Percentiles rank a stretch among this genome's conserved stretches.
Evolutionary conservation across 108 stramenopile species (phyloP).

Genomic region (Skeletonema tropicum): DNA sequence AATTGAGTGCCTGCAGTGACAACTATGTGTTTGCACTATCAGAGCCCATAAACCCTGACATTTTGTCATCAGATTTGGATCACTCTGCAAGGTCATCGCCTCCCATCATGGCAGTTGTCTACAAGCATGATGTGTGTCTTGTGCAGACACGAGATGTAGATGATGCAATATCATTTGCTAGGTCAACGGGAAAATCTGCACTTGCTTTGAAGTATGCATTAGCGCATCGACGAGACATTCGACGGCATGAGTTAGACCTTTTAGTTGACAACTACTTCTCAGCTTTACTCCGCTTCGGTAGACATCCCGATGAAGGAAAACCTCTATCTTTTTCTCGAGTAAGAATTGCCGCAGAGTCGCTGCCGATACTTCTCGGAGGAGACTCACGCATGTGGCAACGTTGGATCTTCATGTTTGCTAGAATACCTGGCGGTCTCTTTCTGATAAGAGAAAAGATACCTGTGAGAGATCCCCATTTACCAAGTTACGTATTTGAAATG

Average conservation of each 20-base stretch:
- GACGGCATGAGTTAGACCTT: slow-evolving; percentile 56
- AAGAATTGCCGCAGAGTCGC: slow-evolving; percentile 67
- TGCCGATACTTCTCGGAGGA: slow-evolving; percentile 78
- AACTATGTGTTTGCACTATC: slow-evolving; percentile 69
- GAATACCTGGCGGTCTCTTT: slow-evolving; percentile 78
- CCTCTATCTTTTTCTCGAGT: slow-evolving; percentile 68
- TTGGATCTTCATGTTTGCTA: slow-evolving; percentile 70
- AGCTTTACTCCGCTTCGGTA: slow-evolving; percentile 54
- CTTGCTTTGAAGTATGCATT: slow-evolving; percentile 68
- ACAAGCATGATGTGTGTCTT: slow-evolving; percentile 53
- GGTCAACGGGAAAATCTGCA: slow-evolving; percentile 52
- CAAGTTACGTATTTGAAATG: slow-evolving; percentile 62
- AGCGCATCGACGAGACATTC: slow-evolving; percentile 55
- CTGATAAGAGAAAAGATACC: slow-evolving; percentile 71
- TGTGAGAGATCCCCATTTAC: slow-evolving; percentile 79
- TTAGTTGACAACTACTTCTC: slow-evolving; percentile 66
- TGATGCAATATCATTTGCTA: slow-evolving; percentile 73
- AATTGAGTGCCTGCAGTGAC: slow-evolving; percentile 71
- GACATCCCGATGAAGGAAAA: slow-evolving; percentile 2
- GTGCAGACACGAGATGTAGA: slow-evolving; percentile 69
- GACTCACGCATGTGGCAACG: slow-evolving; percentile 64
- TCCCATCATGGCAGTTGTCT: slow-evolving; percentile 64
- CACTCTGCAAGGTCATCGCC: slow-evolving; percentile 36
- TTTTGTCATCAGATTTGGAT: slow-evolving; percentile 4
- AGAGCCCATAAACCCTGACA: slow-evolving; percentile 29